These are phyloP conservation scores for Tephrocybe rancida DNA, from an alignment of 768 basidiomycete genomes.

Conservation along the genomic window DNA sequence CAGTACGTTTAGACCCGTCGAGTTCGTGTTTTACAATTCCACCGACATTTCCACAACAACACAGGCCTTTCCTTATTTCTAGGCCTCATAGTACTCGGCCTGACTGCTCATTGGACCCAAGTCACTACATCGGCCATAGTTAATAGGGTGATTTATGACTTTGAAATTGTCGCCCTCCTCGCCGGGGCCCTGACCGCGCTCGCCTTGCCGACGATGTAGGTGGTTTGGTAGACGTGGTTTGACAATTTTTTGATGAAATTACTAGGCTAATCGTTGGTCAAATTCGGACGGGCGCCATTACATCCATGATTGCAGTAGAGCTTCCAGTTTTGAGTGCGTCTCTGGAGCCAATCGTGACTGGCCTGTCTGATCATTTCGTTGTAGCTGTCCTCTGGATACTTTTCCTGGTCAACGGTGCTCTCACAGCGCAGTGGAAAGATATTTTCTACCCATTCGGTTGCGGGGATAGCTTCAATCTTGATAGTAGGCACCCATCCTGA, in stretches of 20 bases:
- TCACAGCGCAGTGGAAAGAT: constrained; percentile 8
- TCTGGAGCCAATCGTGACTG: no score
- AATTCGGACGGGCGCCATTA: constrained; percentile 13
- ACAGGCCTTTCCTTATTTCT: constrained; percentile 12
- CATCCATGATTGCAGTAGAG: constrained; percentile 17
- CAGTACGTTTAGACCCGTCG: neutral
- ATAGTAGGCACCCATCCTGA: neutral
- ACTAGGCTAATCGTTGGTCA: constrained; percentile 13
- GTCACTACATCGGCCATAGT: neutral
- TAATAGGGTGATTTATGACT: neutral
- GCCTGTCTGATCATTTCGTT: neutral
- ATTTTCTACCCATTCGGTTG: constrained; percentile 15
- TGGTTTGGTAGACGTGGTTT: neutral
- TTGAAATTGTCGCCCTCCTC: constrained; percentile 17
- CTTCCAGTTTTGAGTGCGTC: constrained; percentile 13
- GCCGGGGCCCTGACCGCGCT: constrained; percentile 9
- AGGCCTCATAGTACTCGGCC: constrained; percentile 11
- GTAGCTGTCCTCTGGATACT: constrained; percentile 16
- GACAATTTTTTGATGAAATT: neutral
- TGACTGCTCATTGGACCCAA: constrained; percentile 14
- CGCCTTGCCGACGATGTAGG: constrained; percentile 14
- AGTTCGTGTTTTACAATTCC: neutral
- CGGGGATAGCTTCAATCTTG: neutral
- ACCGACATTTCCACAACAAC: neutral
- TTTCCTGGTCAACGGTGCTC: constrained; percentile 12